phyloP scores from a whole-genome alignment of 2,329 filamentous ascomycete species.

The Neofusicoccum laricinum region DNA sequence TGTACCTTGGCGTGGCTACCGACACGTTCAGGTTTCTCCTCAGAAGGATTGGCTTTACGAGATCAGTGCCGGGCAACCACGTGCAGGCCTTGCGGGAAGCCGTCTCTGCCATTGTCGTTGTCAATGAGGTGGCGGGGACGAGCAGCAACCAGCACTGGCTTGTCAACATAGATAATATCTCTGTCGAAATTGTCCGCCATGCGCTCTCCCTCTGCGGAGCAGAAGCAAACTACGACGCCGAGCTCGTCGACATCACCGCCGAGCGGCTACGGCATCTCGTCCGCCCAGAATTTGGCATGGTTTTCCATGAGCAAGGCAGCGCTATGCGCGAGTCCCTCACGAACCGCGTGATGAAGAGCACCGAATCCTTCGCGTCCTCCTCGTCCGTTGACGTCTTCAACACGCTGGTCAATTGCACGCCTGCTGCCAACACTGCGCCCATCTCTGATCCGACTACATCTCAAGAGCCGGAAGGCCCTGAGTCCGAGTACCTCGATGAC shows the following conservation, averaged over 20 bases:
- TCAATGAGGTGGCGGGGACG: conserved; percentile 19
- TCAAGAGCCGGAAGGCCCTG: conserved; percentile 15
- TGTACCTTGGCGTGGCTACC: conserved; percentile 55
- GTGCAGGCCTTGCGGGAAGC: conserved; percentile 29
- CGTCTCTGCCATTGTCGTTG: conserved; percentile 40
- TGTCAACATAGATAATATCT: conserved; percentile 42
- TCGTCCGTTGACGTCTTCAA: conserved; percentile 46
- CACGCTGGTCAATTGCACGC: conserved; percentile 30
- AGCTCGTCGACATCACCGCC: conserved; percentile 32
- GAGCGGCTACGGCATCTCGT: conserved; percentile 33
- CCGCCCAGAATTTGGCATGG: conserved; percentile 26
- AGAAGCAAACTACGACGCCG: conserved; percentile 28
- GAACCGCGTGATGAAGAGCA: conserved; percentile 26
- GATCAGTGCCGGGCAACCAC: conserved; percentile 23
- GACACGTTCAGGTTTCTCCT: conserved; percentile 45
- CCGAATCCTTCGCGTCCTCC: conserved; percentile 31
- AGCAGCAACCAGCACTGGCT: conserved; percentile 35
- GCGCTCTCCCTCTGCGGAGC: conserved; percentile 34
- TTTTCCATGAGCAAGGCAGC: conserved; percentile 30
- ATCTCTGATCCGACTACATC: background rate
- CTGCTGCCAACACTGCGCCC: background rate
- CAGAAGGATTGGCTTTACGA: conserved; percentile 25
- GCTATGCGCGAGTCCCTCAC: conserved; percentile 28
- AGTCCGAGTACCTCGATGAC: conserved; percentile 51
- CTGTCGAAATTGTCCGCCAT: conserved; percentile 45